A percentile compares a stretch with the other conserved stretches of the same genome.
Evolutionary conservation across 1,284 basidiomycete species (phyloP).

Genomic region (Austroboletus novae-zelandiae): DNA sequence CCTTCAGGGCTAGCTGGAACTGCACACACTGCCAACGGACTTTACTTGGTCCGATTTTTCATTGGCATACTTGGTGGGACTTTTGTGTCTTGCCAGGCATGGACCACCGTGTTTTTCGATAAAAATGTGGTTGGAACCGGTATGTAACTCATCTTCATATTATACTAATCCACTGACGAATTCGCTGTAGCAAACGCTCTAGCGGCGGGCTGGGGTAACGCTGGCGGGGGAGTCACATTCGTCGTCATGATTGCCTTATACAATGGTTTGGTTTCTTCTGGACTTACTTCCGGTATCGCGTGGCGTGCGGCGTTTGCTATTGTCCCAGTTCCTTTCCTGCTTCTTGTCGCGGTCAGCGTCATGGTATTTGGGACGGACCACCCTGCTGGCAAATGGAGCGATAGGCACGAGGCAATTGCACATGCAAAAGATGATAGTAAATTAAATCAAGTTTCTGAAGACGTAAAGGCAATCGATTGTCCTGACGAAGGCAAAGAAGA

Average conservation of each 20-base stretch:
- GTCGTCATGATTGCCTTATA: slow-evolving; percentile 61
- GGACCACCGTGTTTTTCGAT: slow-evolving; percentile 63
- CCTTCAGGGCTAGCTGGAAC: slow-evolving; percentile 64
- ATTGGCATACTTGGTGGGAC: slow-evolving; percentile 55
- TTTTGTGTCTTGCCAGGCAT: slow-evolving; percentile 57
- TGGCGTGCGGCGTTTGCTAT: slow-evolving; percentile 60
- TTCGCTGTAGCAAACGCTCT: slow-evolving; percentile 43
- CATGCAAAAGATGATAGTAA: not conserved
- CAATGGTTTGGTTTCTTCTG: slow-evolving; percentile 40
- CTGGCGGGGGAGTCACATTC: slow-evolving; percentile 53
- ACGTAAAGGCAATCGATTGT: not conserved
- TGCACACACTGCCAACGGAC: slow-evolving; percentile 39
- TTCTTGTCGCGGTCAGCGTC: slow-evolving; percentile 43
- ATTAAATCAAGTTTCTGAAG: not conserved
- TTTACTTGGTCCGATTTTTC: slow-evolving; percentile 40
- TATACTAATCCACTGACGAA: not conserved
- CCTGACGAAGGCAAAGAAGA: slow-evolving; percentile 6
- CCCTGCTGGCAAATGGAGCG: slow-evolving; percentile 57
- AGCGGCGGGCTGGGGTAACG: slow-evolving; percentile 54
- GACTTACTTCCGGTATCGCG: slow-evolving; percentile 44
- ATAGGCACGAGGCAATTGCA: slow-evolving; percentile 45
- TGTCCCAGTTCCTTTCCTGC: slow-evolving; percentile 56
- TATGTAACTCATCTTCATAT: slow-evolving; percentile 6
- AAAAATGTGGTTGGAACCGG: slow-evolving; percentile 53
- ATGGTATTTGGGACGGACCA: slow-evolving; percentile 59